Evolutionary conservation across 345 rosid species (phyloP), one percentile per base, ranked within the genome.

Genomic region (Boechera retrofracta): DNA sequence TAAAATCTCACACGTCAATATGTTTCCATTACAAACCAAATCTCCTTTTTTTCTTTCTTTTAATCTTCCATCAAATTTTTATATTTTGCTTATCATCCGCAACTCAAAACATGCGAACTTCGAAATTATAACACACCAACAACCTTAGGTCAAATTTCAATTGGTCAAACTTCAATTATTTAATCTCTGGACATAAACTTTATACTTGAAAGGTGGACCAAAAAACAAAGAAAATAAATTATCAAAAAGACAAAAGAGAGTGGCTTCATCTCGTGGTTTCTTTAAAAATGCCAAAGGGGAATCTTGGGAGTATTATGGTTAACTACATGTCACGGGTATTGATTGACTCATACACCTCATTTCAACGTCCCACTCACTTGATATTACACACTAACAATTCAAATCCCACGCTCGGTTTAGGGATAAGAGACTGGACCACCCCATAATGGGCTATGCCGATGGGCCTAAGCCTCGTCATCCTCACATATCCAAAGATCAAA

Each of bases 261-360:
- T 77, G 80, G 76, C 45, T 29, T 26, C 72, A 64, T 77, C 76
- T 71, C 81, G 76, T 77, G 81, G 31, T 31, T 49, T 58, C 67
- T 31, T 29, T 71, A 77, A 71, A 64, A 67, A 60, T 4, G 80
- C 72, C 80, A 71, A 77, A 71, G 67, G 0, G 42, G 80, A 77
- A 77, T 71, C 53, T 71, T 77, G 80, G 76, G 76, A 77, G 76
- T 57, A 29, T 77, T 64, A 66, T 64, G 71, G 66, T 55, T 70
- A 77, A 70, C 76, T 70, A 64, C 53, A 64, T 56, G 72, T 77
- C 80, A 77, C 80, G 80, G 80, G 80, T 57, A 1, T 72, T 61
- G 24, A 62, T 63, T 36, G 65, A 62, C 64, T 63, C 72, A 31
- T 45, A 67, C 44, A 59, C 47, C 48, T 29, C 79, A 52, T 68